These are phyloP conservation scores for Wallacemonas sp. DNA, from an alignment of 208 protist genomes.

Conservation along the genomic window DNA sequence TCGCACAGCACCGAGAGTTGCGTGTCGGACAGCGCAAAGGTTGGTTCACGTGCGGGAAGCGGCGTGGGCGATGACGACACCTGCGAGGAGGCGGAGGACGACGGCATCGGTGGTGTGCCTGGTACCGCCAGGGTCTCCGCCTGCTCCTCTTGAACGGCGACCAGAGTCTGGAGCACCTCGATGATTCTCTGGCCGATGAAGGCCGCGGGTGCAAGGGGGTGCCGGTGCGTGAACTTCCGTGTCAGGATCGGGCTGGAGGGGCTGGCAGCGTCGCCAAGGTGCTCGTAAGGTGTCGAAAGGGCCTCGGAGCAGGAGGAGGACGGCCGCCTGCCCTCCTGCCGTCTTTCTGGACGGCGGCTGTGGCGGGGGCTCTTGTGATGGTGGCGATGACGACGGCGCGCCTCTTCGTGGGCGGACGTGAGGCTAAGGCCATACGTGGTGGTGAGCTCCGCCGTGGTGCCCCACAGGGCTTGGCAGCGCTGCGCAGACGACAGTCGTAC, in stretches of 20 bases:
- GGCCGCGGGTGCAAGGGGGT: too few relatives aligned
- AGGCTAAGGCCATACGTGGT: not conserved
- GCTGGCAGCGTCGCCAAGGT: not conserved
- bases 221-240: too few relatives aligned
- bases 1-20: slow-evolving; percentile 3
- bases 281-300: too few relatives aligned
- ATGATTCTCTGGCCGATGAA: not conserved
- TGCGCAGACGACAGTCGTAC: not conserved
- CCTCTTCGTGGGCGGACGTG: not conserved
- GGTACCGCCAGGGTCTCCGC: not conserved
- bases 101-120: not conserved
- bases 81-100: not conserved
- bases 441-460: not conserved
- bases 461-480: not conserved
- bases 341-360: too few relatives aligned
- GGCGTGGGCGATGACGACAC: too few relatives aligned
- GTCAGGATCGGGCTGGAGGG: too few relatives aligned
- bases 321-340: too few relatives aligned
- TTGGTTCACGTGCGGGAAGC: not conserved
- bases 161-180: not conserved
- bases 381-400: too few relatives aligned
- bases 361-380: too few relatives aligned
- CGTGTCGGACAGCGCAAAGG: slow-evolving; percentile 2
- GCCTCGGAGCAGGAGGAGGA: too few relatives aligned
- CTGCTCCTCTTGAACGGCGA: not conserved